A percentile compares a stretch with the other conserved stretches of the same genome.
These are phyloP conservation scores for Syzygium aqueum DNA, from an alignment of 345 rosid genomes.

Conservation along the genomic window DNA sequence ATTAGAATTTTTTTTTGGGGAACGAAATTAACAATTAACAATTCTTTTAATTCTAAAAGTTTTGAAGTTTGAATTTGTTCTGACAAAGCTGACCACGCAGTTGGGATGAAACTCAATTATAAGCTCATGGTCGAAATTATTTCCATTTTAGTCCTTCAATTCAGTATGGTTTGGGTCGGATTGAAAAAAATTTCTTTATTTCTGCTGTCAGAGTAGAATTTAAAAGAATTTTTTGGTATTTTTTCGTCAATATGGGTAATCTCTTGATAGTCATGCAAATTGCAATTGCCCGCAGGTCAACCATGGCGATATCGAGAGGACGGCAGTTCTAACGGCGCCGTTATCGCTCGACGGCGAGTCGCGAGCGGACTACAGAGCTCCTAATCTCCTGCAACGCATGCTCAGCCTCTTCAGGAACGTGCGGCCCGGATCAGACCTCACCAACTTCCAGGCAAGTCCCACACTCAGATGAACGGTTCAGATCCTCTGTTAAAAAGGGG, in stretches of 20 bases:
- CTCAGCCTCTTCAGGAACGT: constrained; percentile 41
- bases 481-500: neutral
- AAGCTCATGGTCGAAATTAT: neutral
- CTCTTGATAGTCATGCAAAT: neutral
- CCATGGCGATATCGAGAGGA: constrained; percentile 3
- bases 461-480: neutral
- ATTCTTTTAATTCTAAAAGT: neutral
- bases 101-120: neutral
- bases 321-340: constrained; percentile 39
- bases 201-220: neutral
- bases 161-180: neutral
- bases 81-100: neutral
- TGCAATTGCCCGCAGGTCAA: constrained; percentile 8
- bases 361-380: constrained; percentile 22
- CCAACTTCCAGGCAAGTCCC: constrained; percentile 37
- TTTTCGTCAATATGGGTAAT: neutral
- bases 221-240: neutral
- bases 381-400: constrained; percentile 38
- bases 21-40: neutral
- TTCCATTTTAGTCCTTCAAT: neutral
- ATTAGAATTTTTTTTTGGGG: neutral
- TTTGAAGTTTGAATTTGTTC: neutral
- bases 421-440: constrained; percentile 57
- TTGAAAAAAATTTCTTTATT: neutral
- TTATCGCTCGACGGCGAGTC: constrained; percentile 35